Evolutionary conservation across 2,329 filamentous ascomycete genomes (phyloP).

Genomic region (Aspergillus flavus): DNA sequence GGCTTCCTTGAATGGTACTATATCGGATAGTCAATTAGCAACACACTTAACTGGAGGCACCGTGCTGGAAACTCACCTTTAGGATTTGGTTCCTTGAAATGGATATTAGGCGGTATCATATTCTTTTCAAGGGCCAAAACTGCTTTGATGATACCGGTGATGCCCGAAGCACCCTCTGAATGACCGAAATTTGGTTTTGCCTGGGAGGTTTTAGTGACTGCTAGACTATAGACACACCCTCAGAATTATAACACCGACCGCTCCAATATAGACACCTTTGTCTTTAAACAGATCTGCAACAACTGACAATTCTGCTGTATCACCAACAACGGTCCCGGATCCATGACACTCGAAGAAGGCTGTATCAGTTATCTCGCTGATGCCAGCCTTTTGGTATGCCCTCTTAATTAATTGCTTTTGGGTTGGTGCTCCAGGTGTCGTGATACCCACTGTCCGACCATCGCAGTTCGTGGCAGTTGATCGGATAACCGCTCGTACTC

Average conservation of each 20-base stretch:
- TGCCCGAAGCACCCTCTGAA: conserved; percentile 22
- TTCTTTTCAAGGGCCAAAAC: conserved; percentile 23
- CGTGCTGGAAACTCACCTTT: background rate
- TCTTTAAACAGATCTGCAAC: conserved; percentile 8
- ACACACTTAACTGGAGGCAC: too few species aligned
- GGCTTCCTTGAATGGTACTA: conserved; percentile 16
- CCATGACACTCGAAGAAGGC: conserved; percentile 21
- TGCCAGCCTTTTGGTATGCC: conserved; percentile 12
- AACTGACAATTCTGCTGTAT: conserved; percentile 10
- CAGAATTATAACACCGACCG: conserved; percentile 6
- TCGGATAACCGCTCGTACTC: conserved; percentile 14
- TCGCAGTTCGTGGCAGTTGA: too few species aligned
- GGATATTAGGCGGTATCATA: conserved; percentile 20
- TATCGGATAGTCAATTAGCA: background rate
- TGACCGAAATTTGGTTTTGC: conserved; percentile 29
- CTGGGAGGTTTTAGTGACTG: background rate
- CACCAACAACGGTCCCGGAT: conserved; percentile 17
- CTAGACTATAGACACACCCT: background rate
- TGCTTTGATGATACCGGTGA: conserved; percentile 23
- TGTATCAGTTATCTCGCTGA: conserved; percentile 10
- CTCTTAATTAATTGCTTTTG: conserved; percentile 19
- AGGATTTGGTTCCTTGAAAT: conserved; percentile 28
- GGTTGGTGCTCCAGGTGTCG: too few species aligned
- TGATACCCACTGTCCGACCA: too few species aligned
- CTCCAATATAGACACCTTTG: conserved; percentile 9